Percentiles rank a stretch among this genome's conserved stretches.
These are phyloP conservation scores for Linnemannia schmuckeri DNA, from an alignment of 192 early-diverging fungal species.

Conservation along the genomic window DNA sequence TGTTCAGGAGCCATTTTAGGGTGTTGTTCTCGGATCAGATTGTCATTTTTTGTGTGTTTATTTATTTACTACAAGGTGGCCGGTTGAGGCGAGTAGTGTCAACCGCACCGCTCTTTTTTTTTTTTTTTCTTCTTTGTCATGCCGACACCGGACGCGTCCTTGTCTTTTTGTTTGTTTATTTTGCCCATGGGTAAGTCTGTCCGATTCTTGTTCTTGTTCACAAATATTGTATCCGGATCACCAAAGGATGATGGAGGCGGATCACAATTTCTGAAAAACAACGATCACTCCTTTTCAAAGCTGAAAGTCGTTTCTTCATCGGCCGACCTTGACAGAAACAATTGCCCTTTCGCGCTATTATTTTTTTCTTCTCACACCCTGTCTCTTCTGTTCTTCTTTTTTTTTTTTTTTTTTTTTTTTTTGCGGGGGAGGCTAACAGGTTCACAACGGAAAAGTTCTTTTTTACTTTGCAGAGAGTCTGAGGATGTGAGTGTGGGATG, in stretches of 20 bases:
- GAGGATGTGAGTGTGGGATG: not conserved
- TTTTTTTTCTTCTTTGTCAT: not conserved
- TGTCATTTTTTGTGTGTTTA: too few species aligned
- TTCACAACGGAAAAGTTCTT: not conserved
- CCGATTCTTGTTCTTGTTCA: not conserved
- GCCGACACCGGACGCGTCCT: not conserved
- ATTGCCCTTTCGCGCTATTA: too few species aligned
- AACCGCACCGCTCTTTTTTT: not conserved
- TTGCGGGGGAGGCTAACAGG: not conserved
- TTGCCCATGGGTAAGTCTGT: not conserved
- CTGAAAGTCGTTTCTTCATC: not conserved
- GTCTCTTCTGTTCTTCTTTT: not conserved
- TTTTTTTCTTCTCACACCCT: too few species aligned
- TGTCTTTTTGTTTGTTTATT: not conserved
- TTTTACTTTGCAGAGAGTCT: not conserved
- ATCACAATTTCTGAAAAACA: not conserved
- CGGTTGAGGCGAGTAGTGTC: not conserved
- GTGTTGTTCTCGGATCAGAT: too few species aligned
- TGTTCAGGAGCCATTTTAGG: too few species aligned
- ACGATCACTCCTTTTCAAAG: not conserved
- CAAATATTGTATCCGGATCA: constrained; percentile 6
- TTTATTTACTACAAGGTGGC: too few species aligned
- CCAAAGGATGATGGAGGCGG: not conserved
- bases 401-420: not conserved
- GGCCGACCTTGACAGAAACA: too few species aligned